These are phyloP conservation scores for Tricholoma terreum DNA, from an alignment of 768 basidiomycete genomes.

Conservation along the genomic window DNA sequence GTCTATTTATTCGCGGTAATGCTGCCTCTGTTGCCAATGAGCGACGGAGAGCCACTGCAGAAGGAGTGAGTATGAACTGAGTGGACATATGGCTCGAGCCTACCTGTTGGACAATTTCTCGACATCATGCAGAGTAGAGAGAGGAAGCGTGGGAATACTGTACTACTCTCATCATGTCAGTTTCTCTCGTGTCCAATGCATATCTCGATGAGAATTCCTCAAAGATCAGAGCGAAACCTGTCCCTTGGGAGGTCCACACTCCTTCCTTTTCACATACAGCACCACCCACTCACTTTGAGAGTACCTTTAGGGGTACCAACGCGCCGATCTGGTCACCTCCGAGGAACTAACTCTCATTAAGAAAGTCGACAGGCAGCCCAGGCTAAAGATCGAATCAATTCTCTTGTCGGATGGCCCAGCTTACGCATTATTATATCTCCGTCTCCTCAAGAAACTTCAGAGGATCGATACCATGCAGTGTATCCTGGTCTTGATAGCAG, in stretches of 20 bases:
- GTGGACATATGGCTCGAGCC: background rate
- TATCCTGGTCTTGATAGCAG: constrained; percentile 82
- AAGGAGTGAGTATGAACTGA: constrained; percentile 1
- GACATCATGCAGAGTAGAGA: constrained; percentile 27
- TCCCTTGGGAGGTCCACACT: constrained; percentile 88
- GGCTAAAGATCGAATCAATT: constrained; percentile 68
- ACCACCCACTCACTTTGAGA: constrained; percentile 12
- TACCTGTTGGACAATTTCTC: constrained; percentile 30
- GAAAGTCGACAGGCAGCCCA: constrained; percentile 81
- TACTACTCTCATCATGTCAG: constrained; percentile 49
- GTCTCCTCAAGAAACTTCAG: constrained; percentile 79
- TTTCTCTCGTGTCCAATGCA: constrained; percentile 73
- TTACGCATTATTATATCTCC: constrained; percentile 88
- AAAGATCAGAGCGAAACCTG: constrained; percentile 86
- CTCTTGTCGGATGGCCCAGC: constrained; percentile 78
- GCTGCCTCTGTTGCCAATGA: constrained; percentile 43
- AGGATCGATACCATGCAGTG: constrained; percentile 86
- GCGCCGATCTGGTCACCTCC: constrained; percentile 82
- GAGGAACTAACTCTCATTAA: constrained; percentile 89
- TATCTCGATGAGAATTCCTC: constrained; percentile 85
- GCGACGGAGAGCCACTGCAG: constrained; percentile 24
- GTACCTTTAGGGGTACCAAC: constrained; percentile 79
- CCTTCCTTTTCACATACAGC: background rate
- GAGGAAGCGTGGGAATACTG: background rate
- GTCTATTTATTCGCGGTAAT: constrained; percentile 14